A percentile compares a stretch with the other conserved stretches of the same genome.
Evolutionary conservation across 2,329 filamentous ascomycete species (phyloP).

Genomic region (Apiospora arundinis): DNA sequence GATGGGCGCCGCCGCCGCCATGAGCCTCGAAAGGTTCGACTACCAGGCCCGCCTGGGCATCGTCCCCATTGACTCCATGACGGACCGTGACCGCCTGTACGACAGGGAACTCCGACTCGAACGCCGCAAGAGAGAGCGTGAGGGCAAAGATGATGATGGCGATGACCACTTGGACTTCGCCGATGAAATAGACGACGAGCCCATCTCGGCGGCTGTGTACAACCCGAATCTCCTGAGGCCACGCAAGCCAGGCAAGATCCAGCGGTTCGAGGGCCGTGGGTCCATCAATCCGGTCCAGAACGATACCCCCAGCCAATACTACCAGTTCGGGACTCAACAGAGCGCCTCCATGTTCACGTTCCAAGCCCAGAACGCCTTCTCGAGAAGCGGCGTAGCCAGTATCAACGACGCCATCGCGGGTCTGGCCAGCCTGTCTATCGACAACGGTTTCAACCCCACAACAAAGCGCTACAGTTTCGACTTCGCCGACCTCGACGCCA

Average conservation of each 20-base stretch:
- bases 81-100: background rate
- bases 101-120: background rate
- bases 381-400: too few relatives aligned
- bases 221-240: background rate
- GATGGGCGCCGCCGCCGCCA: background rate
- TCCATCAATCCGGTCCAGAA: background rate
- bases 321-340: too few relatives aligned
- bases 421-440: too few relatives aligned
- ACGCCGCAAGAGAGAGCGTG: background rate
- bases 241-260: background rate
- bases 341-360: too few relatives aligned
- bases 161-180: background rate
- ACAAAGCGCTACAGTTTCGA: too few relatives aligned
- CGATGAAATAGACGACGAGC: background rate
- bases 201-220: background rate
- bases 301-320: background rate
- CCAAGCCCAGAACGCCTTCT: too few relatives aligned
- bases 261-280: background rate
- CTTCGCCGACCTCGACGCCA: too few relatives aligned
- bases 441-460: too few relatives aligned
- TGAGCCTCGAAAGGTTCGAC: background rate
- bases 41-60: background rate
- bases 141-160: background rate
- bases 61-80: background rate
- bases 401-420: too few relatives aligned